phyloP scores from a whole-genome alignment of 192 early-diverging fungal genomes.

The Haplosporangium gracile region DNA sequence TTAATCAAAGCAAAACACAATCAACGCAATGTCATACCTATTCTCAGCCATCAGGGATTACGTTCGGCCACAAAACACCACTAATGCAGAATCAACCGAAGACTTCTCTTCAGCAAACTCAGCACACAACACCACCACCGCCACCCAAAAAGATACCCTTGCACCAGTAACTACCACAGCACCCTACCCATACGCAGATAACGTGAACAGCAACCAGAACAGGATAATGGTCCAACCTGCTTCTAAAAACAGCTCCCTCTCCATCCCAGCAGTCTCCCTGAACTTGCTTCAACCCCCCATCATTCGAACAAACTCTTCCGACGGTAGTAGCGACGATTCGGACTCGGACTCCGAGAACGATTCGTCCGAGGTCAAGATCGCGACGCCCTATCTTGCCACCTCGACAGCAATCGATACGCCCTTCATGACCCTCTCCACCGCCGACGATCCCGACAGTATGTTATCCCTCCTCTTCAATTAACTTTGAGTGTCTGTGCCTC shows the following conservation, averaged over 20 bases:
- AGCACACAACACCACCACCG: background rate
- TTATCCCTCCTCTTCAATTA: background rate
- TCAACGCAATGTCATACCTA: constrained; percentile 32
- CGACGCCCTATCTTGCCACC: constrained; percentile 4
- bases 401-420: constrained; percentile 12
- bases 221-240: constrained; percentile 35
- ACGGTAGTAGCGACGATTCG: constrained; percentile 6
- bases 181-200: constrained; percentile 28
- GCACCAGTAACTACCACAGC: background rate
- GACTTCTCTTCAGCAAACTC: background rate
- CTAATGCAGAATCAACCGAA: background rate
- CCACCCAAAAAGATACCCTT: background rate
- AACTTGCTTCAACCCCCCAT: constrained; percentile 24
- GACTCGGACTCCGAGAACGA: constrained; percentile 32
- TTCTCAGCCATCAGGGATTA: constrained; percentile 38
- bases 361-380: constrained; percentile 14
- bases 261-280: constrained; percentile 23
- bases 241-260: constrained; percentile 10
- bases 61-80: constrained; percentile 1
- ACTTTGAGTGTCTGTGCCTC: background rate
- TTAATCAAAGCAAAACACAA: background rate
- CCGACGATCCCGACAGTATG: constrained; percentile 45
- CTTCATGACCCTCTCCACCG: constrained; percentile 40
- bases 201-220: background rate
- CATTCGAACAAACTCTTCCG: background rate